Conservation (phyloP, 495 filamentous ascomycete species). For the Astrocystis sublimbata region DNA sequence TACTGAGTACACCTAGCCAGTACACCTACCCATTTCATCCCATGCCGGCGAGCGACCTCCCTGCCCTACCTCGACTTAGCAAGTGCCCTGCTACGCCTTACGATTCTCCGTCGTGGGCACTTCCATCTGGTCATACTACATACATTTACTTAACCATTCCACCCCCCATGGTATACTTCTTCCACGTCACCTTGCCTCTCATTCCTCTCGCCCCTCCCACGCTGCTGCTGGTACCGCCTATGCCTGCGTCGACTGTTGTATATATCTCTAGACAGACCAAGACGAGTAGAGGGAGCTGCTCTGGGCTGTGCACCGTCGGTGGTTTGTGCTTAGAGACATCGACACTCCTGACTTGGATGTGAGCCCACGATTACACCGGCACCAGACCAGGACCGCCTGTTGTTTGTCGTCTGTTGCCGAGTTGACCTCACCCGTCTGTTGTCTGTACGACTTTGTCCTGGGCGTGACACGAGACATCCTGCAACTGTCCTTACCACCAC, state of each 20-base stretch:
- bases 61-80: constrained; percentile 10
- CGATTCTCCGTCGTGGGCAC: too few species aligned
- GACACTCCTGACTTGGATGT: background rate
- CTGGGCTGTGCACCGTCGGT: too few species aligned
- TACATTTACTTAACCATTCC: constrained; percentile 3
- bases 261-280: too few species aligned
- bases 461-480: background rate
- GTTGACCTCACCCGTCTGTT: background rate
- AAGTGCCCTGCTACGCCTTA: too few species aligned
- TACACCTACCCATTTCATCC: constrained; percentile 8
- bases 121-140: too few species aligned
- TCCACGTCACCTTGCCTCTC: constrained; percentile 1
- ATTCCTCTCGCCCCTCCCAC: constrained; percentile 15
- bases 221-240: background rate
- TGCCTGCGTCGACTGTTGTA: background rate
- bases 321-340: background rate
- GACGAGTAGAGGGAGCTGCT: background rate
- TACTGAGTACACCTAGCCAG: background rate
- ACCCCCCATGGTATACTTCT: background rate
- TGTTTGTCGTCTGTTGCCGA: constrained; percentile 6
- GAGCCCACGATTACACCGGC: background rate
- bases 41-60: constrained; percentile 13
- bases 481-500: background rate
- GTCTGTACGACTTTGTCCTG: background rate
- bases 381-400: constrained; percentile 6